phyloP scores from a whole-genome alignment of 192 early-diverging fungal genomes.

The Linnemannia elongata region DNA sequence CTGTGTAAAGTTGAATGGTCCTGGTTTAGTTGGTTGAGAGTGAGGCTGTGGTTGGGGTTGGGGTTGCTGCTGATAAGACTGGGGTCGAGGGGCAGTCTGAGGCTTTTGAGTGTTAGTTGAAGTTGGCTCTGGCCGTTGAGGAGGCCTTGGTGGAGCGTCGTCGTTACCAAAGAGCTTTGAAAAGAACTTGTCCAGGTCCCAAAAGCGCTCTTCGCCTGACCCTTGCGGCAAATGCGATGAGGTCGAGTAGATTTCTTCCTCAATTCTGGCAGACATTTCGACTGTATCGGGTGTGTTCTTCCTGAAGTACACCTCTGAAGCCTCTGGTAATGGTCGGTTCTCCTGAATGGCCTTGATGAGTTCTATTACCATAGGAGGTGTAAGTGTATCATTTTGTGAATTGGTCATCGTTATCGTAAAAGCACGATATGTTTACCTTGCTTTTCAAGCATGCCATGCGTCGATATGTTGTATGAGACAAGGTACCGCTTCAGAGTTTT shows the following conservation, averaged over 20 bases:
- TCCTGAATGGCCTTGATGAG: conserved; percentile 37
- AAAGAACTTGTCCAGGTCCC: conserved; percentile 51
- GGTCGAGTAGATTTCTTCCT: conserved; percentile 21
- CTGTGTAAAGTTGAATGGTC: not conserved
- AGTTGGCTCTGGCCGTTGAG: conserved; percentile 5
- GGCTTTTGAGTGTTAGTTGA: not conserved
- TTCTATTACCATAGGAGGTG: conserved; percentile 6
- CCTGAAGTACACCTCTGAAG: conserved; percentile 33
- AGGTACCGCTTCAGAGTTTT: conserved; percentile 44
- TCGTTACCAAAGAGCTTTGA: conserved; percentile 21
- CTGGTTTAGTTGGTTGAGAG: not conserved
- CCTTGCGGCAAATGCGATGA: not conserved
- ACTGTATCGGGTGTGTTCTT: conserved; percentile 32
- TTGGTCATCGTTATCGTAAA: not conserved
- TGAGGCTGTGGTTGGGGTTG: conserved; percentile 2
- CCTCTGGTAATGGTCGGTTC: conserved; percentile 26
- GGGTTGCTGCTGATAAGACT: not conserved
- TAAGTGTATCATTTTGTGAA: not conserved
- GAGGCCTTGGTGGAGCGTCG: conserved; percentile 5
- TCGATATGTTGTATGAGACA: conserved; percentile 32
- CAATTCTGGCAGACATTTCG: conserved; percentile 9
- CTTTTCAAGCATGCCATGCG: conserved; percentile 30
- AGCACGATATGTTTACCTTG: not conserved
- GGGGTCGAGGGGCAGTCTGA: not conserved
- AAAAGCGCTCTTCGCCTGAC: not conserved